A percentile compares a stretch with the other conserved stretches of the same genome.
phyloP scores from a whole-genome alignment of 352 stramenopile genomes.

The Pythium rhizo-oryzae region DNA sequence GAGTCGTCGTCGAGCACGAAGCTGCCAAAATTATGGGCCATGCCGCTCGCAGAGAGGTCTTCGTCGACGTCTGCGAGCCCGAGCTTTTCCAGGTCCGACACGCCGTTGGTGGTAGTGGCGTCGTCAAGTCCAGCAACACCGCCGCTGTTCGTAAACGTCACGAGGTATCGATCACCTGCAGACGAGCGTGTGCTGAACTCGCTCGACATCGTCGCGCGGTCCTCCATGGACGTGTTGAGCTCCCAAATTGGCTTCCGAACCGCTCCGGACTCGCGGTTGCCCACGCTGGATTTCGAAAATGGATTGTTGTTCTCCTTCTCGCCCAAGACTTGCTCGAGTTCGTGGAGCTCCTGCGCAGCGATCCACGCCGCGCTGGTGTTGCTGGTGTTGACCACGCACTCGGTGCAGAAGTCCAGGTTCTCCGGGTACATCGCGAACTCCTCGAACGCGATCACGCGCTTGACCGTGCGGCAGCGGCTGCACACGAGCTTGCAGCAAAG shows the following conservation, averaged over 20 bases:
- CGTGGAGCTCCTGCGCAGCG: slow-evolving; percentile 51
- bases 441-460: slow-evolving; percentile 44
- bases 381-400: slow-evolving; percentile 49
- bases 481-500: slow-evolving; percentile 28
- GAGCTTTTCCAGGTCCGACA: slow-evolving; percentile 16
- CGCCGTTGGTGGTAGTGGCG: background rate
- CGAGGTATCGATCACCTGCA: slow-evolving; percentile 21
- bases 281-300: background rate
- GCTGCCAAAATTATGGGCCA: slow-evolving; percentile 12
- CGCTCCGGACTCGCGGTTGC: slow-evolving; percentile 3
- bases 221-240: slow-evolving; percentile 20
- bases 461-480: slow-evolving; percentile 26
- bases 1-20: slow-evolving; percentile 20
- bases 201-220: slow-evolving; percentile 42
- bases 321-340: slow-evolving; percentile 21
- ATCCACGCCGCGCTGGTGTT: slow-evolving; percentile 56
- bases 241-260: slow-evolving; percentile 28
- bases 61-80: slow-evolving; percentile 23
- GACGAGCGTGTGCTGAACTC: slow-evolving; percentile 31
- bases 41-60: slow-evolving; percentile 19
- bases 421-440: slow-evolving; percentile 51
- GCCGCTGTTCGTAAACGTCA: slow-evolving; percentile 15
- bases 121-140: background rate
- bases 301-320: slow-evolving; percentile 32
- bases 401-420: slow-evolving; percentile 71